These are phyloP conservation scores for Crepidotus variabilis DNA, from an alignment of 768 basidiomycete species.

Conservation along the genomic window DNA sequence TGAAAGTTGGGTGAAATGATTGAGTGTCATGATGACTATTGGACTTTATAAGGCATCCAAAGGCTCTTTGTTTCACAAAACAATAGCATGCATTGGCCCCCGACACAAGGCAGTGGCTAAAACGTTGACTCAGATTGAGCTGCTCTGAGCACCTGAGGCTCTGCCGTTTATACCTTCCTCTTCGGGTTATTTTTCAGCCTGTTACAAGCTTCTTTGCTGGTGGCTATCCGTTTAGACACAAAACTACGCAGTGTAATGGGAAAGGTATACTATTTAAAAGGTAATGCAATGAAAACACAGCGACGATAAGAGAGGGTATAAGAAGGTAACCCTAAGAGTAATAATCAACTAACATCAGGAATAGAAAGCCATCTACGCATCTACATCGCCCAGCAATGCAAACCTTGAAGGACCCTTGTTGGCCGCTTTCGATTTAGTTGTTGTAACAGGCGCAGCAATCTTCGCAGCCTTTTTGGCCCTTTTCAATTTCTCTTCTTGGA, in stretches of 20 bases:
- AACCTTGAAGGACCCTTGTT: slow-evolving; percentile 27
- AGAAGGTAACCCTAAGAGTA: neutral
- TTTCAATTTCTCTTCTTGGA: slow-evolving; percentile 43
- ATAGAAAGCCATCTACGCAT: slow-evolving; percentile 21
- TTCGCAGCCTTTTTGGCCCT: slow-evolving; percentile 32
- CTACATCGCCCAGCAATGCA: slow-evolving; percentile 36
- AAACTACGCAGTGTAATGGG: too few relatives aligned
- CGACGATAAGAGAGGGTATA: neutral
- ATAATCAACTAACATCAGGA: neutral
- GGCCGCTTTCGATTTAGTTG: neutral
- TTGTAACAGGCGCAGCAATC: neutral
- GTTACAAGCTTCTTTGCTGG: neutral
- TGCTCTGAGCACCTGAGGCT: neutral
- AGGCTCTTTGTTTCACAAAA: neutral
- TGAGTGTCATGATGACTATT: neutral
- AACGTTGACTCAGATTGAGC: neutral
- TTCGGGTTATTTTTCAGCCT: neutral
- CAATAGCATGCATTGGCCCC: neutral
- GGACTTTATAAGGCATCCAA: neutral
- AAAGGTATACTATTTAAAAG: neutral
- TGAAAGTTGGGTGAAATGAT: too few relatives aligned
- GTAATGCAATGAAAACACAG: neutral
- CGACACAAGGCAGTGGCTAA: neutral
- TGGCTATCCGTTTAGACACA: too few relatives aligned
- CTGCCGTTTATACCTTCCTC: neutral